A percentile compares a stretch with the other conserved stretches of the same genome.
Evolutionary conservation across 2,329 filamentous ascomycete species (phyloP).

Genomic region (Curvularia spicifera): DNA sequence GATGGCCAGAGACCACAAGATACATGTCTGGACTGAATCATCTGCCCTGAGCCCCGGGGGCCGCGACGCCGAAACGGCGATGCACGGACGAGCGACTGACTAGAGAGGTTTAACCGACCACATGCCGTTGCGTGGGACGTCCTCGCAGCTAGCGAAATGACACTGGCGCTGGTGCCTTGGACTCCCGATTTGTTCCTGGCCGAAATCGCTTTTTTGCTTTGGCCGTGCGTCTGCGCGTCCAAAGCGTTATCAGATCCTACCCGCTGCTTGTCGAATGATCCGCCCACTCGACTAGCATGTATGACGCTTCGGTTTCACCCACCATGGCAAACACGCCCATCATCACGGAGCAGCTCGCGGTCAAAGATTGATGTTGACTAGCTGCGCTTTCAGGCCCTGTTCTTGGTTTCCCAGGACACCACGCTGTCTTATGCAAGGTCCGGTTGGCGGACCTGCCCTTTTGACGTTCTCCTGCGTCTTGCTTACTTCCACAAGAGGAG

Average conservation of each 20-base stretch:
- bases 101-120: slow-evolving; percentile 2
- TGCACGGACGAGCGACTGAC: background rate
- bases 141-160: slow-evolving; percentile 19
- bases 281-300: slow-evolving; percentile 24
- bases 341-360: slow-evolving; percentile 12
- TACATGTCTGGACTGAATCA: background rate
- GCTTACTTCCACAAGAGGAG: slow-evolving; percentile 5
- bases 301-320: slow-evolving; percentile 27
- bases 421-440: background rate
- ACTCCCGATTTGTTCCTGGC: slow-evolving; percentile 16
- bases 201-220: slow-evolving; percentile 7
- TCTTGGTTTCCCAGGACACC: background rate
- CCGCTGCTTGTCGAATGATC: slow-evolving; percentile 18
- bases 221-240: slow-evolving; percentile 3
- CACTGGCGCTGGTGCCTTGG: slow-evolving; percentile 17
- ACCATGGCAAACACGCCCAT: slow-evolving; percentile 16
- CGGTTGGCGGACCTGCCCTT: background rate
- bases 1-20: background rate
- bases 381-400: background rate
- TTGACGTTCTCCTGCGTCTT: slow-evolving; percentile 3
- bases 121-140: slow-evolving; percentile 13
- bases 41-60: slow-evolving; percentile 7
- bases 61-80: slow-evolving; percentile 5
- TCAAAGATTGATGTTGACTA: background rate
- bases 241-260: slow-evolving; percentile 22